Evolutionary conservation across 352 stramenopile genomes (phyloP).

Genomic region (Phytophthora chlamydospora): DNA sequence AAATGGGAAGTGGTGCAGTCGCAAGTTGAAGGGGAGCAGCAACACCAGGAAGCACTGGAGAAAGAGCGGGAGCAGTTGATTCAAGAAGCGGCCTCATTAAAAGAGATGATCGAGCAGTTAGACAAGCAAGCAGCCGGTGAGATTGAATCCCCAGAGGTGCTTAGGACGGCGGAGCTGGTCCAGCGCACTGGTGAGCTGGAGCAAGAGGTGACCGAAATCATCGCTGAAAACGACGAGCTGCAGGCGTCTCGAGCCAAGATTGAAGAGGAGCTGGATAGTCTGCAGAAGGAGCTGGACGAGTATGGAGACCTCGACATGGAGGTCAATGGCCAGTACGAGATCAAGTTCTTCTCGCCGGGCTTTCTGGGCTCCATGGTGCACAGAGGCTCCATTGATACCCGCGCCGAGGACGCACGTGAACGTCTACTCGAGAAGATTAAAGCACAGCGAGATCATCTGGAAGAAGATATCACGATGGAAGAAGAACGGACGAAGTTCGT

Average conservation of each 20-base stretch:
- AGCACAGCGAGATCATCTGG: slow-evolving; percentile 51
- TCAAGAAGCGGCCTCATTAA: slow-evolving; percentile 57
- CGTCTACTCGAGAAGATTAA: slow-evolving; percentile 65
- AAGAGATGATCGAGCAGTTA: slow-evolving; percentile 68
- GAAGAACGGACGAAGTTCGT: slow-evolving; percentile 55
- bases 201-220: slow-evolving; percentile 76
- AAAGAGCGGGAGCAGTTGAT: slow-evolving; percentile 68
- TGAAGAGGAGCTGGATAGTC: slow-evolving; percentile 57
- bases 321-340: slow-evolving; percentile 39
- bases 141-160: slow-evolving; percentile 70
- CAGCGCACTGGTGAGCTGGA: slow-evolving; percentile 60
- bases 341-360: slow-evolving; percentile 73
- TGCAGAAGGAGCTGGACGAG: slow-evolving; percentile 72
- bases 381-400: slow-evolving; percentile 66
- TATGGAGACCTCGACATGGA: slow-evolving; percentile 68
- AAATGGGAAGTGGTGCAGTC: slow-evolving; percentile 61
- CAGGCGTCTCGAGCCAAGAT: slow-evolving; percentile 52
- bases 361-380: slow-evolving; percentile 72
- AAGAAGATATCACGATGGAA: slow-evolving; percentile 69
- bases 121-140: slow-evolving; percentile 56
- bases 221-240: slow-evolving; percentile 74
- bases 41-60: slow-evolving; percentile 51
- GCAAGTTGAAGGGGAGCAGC: slow-evolving; percentile 53
- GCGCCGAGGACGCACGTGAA: slow-evolving; percentile 64
- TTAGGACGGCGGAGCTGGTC: slow-evolving; percentile 59